Conservation (phyloP, 2,329 filamentous ascomycete species). For the Ophiostoma piceae region DNA sequence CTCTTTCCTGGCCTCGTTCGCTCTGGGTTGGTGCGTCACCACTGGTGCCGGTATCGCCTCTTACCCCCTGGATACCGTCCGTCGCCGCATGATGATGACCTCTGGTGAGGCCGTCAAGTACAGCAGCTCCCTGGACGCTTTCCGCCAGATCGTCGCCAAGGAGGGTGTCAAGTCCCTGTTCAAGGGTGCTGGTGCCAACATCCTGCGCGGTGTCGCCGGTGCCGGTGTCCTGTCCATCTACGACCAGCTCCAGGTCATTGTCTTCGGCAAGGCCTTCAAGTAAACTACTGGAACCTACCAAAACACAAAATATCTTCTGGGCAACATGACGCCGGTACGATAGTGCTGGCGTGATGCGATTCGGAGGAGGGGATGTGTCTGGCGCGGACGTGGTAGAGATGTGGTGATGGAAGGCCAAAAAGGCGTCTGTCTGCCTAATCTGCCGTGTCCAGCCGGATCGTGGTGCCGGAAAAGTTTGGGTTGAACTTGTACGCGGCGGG, state of each 20-base stretch:
- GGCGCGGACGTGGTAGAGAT: not conserved
- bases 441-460: not conserved
- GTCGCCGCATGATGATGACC: slow-evolving; percentile 99
- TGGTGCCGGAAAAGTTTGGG: slow-evolving; percentile 15
- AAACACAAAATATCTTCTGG: slow-evolving; percentile 24
- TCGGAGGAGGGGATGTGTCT: slow-evolving; percentile 4
- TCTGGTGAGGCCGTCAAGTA: slow-evolving; percentile 98
- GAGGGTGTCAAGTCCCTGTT: slow-evolving; percentile 99
- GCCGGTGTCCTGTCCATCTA: slow-evolving; percentile 99
- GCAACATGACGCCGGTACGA: not conserved
- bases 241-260: slow-evolving; percentile 96
- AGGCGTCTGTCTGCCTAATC: not conserved
- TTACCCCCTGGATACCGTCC: slow-evolving; percentile 99
- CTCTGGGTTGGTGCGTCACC: slow-evolving; percentile 97
- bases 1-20: slow-evolving; percentile 99
- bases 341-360: slow-evolving; percentile 4
- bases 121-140: slow-evolving; percentile 92
- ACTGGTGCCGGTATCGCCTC: slow-evolving; percentile 99
- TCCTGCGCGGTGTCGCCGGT: slow-evolving; percentile 99
- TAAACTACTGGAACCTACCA: slow-evolving; percentile 43
- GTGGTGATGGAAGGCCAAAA: not conserved
- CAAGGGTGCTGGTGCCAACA: slow-evolving; percentile 99
- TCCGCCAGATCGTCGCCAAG: slow-evolving; percentile 91
- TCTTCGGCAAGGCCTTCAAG: slow-evolving; percentile 99
- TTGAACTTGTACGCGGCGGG: slow-evolving; percentile 16